Evolutionary conservation across 2,329 filamentous ascomycete genomes (phyloP), one percentile per base, ranked within the genome.

Genomic region (Simplicillium aogashimaense): DNA sequence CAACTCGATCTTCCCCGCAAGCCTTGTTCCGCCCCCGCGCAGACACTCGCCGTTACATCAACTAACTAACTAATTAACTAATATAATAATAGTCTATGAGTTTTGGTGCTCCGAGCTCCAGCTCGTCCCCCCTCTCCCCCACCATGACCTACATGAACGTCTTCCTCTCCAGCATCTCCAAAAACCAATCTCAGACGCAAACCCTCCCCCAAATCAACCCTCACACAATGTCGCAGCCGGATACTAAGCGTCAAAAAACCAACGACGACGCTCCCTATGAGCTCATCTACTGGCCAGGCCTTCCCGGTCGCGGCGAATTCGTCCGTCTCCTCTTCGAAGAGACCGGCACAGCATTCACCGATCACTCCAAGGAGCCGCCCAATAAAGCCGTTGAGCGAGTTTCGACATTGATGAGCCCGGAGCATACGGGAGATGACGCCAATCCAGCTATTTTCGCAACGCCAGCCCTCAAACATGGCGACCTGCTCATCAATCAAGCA

Each of bases 241-340:
- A 48, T 7, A 33, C 50, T 8, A 59, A 59, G 41, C 52, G 54
- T n/a, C 38, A 50, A 39, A 60, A 54, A 25, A 52, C 53, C 13
- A 45, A 58, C 49, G 66, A 72, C 44, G 64, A 68, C 36, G 56
- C 61, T 40, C 63, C 68, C 1, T 84, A 82, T 55, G 67, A 80
- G 47, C 71, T 85, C 42, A 66, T 85, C 54, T 88, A 88, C 70
- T 85, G 81, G 74, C 81, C 81, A 14, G 60, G 59, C 14, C 63
- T 86, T 18, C 85, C 85, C 29, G 85, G 85, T 32, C 81, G 85
- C 37, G 85, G 78, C 45, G 85, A 90, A 55, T 76, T 78, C 56
- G 64, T 88, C 53, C 83, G 85, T 16, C 72, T 90, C 10, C 70
- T 71, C 13, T 76, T 90, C 48, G 84, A 89, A 61, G 82, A 83